A percentile compares a stretch with the other conserved stretches of the same genome.
Evolutionary conservation across 495 filamentous ascomycete species (phyloP).

Genomic region (Penicillium coprophilum): DNA sequence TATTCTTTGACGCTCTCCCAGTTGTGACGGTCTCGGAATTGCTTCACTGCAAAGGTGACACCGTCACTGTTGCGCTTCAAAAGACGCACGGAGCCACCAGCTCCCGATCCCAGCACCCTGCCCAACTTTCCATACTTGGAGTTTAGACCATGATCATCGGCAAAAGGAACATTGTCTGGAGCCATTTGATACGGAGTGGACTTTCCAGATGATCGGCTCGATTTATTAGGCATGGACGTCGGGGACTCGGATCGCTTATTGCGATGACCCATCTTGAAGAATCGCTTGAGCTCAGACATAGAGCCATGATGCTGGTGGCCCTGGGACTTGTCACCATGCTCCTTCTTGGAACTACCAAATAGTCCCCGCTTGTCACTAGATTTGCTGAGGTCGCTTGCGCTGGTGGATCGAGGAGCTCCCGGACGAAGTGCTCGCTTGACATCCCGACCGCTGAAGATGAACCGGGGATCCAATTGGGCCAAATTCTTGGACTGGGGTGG

Average conservation of each 20-base stretch:
- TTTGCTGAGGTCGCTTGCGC: conserved; percentile 47
- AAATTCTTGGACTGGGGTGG: conserved; percentile 68
- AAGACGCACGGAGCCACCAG: conserved; percentile 90
- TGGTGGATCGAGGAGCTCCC: conserved; percentile 44
- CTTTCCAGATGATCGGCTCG: conserved; percentile 49
- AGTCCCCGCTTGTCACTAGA: conserved; percentile 46
- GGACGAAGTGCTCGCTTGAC: conserved; percentile 46
- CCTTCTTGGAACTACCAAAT: conserved; percentile 49
- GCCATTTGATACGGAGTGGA: conserved; percentile 59
- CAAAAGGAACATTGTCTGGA: conserved; percentile 75
- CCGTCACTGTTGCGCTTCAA: conserved; percentile 90
- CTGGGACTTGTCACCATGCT: conserved; percentile 40
- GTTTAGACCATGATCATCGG: conserved; percentile 86
- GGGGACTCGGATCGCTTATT: conserved; percentile 66
- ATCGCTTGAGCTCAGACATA: conserved; percentile 92
- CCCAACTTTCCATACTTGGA: conserved; percentile 95
- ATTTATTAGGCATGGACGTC: conserved; percentile 41
- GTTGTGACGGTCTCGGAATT: conserved; percentile 88
- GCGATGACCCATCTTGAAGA: conserved; percentile 74
- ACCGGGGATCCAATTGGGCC: conserved; percentile 74
- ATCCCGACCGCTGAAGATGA: conserved; percentile 71
- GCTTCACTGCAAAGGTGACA: conserved; percentile 94
- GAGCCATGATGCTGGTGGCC: conserved; percentile 61
- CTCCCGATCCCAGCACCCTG: conserved; percentile 88
- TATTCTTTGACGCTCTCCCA: conserved; percentile 96